Percentiles rank a stretch among this genome's conserved stretches.
These are phyloP conservation scores for Raddia guianensis DNA, from an alignment of 176 grass and related monocot species.

Conservation along the genomic window DNA sequence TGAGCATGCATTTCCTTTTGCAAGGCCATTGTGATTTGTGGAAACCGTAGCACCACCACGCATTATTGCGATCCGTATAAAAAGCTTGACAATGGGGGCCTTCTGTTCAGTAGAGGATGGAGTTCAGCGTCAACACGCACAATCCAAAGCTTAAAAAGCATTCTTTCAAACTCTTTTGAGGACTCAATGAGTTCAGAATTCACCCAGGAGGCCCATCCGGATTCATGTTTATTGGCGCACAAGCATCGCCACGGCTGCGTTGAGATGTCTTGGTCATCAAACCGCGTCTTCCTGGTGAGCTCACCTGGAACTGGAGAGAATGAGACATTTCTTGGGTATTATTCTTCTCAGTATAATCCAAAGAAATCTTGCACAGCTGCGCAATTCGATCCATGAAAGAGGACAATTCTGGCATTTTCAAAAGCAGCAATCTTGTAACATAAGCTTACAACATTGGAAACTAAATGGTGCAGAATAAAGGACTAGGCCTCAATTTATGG, in stretches of 20 bases:
- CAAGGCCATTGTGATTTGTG: not conserved
- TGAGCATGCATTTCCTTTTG: not conserved
- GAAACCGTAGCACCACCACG: not conserved
- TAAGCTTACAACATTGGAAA: conserved; percentile 12
- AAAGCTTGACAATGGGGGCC: not conserved
- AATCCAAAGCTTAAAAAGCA: not conserved
- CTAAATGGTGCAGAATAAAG: conserved; percentile 7
- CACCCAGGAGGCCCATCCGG: not conserved
- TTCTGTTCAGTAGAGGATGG: not conserved
- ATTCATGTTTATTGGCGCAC: not conserved
- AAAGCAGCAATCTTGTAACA: not conserved
- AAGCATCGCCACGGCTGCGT: not conserved
- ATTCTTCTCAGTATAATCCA: not conserved
- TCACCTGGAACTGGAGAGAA: not conserved
- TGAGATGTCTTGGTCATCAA: not conserved
- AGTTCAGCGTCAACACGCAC: not conserved
- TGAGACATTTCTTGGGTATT: not conserved
- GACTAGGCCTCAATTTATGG: not conserved
- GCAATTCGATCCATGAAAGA: not conserved
- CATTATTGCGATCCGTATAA: not conserved
- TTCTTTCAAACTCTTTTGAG: conserved; percentile 20
- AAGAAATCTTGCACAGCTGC: not conserved
- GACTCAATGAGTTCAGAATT: conserved; percentile 9
- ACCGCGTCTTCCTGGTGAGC: not conserved
- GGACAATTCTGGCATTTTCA: not conserved